Evolutionary conservation across 805 yeast species (phyloP).

Genomic region (Saturnispora silvae): DNA sequence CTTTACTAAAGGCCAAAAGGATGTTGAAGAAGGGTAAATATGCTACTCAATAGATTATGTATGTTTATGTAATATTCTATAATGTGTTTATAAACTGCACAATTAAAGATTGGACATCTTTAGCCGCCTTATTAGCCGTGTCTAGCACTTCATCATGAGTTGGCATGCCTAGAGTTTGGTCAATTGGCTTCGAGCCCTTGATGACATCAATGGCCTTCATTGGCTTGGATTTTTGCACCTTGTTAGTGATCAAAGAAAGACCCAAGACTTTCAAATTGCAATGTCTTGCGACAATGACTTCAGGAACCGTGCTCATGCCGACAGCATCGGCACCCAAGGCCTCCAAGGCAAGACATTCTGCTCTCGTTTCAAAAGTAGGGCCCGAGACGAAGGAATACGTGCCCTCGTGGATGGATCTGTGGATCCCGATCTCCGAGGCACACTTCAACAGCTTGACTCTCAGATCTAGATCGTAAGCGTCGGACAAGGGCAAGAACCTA

Average conservation of each 20-base stretch:
- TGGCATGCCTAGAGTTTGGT: conserved; percentile 62
- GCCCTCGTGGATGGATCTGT: conserved; percentile 74
- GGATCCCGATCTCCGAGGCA: conserved; percentile 34
- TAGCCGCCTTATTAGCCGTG: conserved; percentile 68
- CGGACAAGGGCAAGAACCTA: conserved; percentile 78
- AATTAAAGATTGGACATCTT: conserved; percentile 65
- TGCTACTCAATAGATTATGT: too few relatives aligned
- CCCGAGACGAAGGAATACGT: conserved; percentile 79
- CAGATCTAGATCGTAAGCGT: conserved; percentile 73
- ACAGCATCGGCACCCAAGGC: conserved; percentile 83
- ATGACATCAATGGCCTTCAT: conserved; percentile 48
- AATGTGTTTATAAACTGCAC: conserved; percentile 34
- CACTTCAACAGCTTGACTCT: conserved; percentile 49
- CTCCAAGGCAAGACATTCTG: conserved; percentile 73
- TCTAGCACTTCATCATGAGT: conserved; percentile 87
- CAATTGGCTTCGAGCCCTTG: conserved; percentile 20
- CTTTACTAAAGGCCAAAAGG: conserved; percentile 56
- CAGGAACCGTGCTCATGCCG: conserved; percentile 98
- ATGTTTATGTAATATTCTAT: background rate
- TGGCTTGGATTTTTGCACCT: conserved; percentile 60
- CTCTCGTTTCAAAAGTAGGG: conserved; percentile 88
- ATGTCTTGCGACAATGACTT: conserved; percentile 87
- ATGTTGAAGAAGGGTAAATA: conserved; percentile 29
- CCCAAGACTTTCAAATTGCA: conserved; percentile 77
- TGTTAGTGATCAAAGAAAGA: conserved; percentile 76